These are phyloP conservation scores for Monosporozyma siamensis DNA, from an alignment of 805 yeast species.

Conservation along the genomic window DNA sequence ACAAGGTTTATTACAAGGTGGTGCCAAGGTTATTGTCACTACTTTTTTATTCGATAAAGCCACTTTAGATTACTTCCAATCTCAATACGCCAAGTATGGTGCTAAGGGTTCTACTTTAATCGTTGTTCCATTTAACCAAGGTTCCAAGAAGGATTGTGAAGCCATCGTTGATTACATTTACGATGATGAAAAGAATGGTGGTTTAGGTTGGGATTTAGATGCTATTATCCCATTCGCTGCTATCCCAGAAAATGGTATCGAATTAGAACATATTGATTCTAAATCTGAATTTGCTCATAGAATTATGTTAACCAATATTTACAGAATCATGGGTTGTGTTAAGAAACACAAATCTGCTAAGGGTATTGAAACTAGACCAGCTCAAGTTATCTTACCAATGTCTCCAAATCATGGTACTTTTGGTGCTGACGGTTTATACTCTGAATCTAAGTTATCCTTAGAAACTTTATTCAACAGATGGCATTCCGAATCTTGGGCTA, in stretches of 20 bases:
- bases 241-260: conserved; percentile 97
- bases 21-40: conserved; percentile 94
- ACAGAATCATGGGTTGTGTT: conserved; percentile 85
- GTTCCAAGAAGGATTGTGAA: conserved; percentile 87
- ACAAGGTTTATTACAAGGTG: conserved; percentile 93
- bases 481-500: conserved; percentile 95
- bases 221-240: conserved; percentile 97
- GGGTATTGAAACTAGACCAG: conserved; percentile 90
- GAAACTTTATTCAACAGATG: conserved; percentile 98
- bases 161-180: conserved; percentile 80
- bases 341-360: conserved; percentile 70
- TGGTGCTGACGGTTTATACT: conserved; percentile 96
- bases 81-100: conserved; percentile 86
- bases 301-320: conserved; percentile 91
- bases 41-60: conserved; percentile 91
- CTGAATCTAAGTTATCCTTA: conserved; percentile 90
- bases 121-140: conserved; percentile 98
- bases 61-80: conserved; percentile 93
- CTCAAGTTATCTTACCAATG: conserved; percentile 91
- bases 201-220: conserved; percentile 97
- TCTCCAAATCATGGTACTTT: conserved; percentile 99
- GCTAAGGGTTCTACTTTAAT: conserved; percentile 84
- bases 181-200: conserved; percentile 72
- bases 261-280: conserved; percentile 85
- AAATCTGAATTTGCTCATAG: conserved; percentile 97